Conservation (phyloP, 2,329 filamentous ascomycete genomes). For the Penicillium sp. region DNA sequence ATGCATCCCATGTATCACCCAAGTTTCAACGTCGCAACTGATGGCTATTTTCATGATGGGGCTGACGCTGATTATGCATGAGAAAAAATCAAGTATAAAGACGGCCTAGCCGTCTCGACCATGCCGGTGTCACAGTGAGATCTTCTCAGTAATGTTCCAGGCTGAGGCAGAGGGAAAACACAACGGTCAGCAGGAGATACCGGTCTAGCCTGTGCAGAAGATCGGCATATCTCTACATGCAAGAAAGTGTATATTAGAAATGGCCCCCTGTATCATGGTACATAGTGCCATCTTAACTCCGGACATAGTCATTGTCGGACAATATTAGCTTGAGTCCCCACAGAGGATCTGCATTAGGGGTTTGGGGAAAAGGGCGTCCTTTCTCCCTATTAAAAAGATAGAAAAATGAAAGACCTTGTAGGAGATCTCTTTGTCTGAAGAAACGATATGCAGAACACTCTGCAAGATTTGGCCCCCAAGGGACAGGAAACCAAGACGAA, state of each 20-base stretch:
- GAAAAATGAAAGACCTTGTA: background rate
- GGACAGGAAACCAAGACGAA: background rate
- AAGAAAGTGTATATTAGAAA: background rate
- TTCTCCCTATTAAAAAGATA: no score
- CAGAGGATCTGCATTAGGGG: background rate
- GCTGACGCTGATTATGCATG: background rate
- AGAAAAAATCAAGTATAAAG: background rate
- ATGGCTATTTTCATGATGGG: background rate
- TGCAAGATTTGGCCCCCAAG: background rate
- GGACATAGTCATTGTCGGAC: background rate
- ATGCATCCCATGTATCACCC: conserved; percentile 1
- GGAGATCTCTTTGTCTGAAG: background rate
- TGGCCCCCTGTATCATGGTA: background rate
- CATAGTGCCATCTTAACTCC: background rate
- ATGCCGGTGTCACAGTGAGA: conserved; percentile 7
- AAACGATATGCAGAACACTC: background rate
- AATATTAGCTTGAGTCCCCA: background rate
- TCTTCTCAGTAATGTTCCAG: conserved; percentile 10
- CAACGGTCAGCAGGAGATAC: conserved; percentile 8
- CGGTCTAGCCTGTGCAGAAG: background rate
- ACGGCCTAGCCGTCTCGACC: background rate
- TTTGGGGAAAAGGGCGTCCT: background rate
- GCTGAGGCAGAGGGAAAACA: conserved; percentile 9
- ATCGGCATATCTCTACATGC: background rate
- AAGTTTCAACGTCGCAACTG: conserved; percentile 1